These are phyloP conservation scores for Pleurozium schreberi DNA, from an alignment of 225 moss, liverwort and hornwort species.

Conservation along the genomic window DNA sequence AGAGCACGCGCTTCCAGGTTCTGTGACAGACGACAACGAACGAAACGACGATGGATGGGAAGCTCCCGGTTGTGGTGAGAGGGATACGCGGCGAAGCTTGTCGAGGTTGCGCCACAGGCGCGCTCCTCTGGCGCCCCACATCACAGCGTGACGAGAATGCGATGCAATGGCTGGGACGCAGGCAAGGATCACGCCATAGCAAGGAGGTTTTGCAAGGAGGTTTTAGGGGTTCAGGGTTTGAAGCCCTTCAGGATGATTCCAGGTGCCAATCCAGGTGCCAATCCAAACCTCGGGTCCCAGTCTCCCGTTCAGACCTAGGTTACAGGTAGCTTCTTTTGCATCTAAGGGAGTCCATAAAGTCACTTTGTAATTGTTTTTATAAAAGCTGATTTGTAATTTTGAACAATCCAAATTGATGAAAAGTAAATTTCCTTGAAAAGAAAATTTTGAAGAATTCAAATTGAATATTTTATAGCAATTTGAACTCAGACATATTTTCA, in stretches of 20 bases:
- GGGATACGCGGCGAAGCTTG: not conserved
- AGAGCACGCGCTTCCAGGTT: not conserved
- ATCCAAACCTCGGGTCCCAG: not conserved
- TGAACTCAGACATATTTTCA: too few relatives aligned
- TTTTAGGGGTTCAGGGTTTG: not conserved
- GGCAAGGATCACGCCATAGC: not conserved
- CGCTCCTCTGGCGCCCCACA: conserved; percentile 37
- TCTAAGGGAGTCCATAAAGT: not conserved
- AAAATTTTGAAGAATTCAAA: too few relatives aligned
- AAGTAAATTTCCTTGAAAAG: too few relatives aligned
- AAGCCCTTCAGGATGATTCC: not conserved
- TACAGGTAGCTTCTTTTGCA: not conserved
- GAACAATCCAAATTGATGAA: too few relatives aligned
- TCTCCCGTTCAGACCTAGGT: not conserved
- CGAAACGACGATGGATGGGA: not conserved
- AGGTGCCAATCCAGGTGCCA: not conserved
- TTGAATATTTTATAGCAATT: too few relatives aligned
- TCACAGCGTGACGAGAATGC: not conserved
- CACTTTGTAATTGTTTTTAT: not conserved
- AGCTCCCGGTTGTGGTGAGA: not conserved
- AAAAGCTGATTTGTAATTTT: not conserved
- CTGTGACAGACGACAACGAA: not conserved
- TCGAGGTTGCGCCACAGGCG: conserved; percentile 39
- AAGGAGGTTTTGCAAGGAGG: not conserved
- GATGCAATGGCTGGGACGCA: not conserved